Conservation (phyloP, 78 protist species). For the Dictyostelium intermedium region DNA sequence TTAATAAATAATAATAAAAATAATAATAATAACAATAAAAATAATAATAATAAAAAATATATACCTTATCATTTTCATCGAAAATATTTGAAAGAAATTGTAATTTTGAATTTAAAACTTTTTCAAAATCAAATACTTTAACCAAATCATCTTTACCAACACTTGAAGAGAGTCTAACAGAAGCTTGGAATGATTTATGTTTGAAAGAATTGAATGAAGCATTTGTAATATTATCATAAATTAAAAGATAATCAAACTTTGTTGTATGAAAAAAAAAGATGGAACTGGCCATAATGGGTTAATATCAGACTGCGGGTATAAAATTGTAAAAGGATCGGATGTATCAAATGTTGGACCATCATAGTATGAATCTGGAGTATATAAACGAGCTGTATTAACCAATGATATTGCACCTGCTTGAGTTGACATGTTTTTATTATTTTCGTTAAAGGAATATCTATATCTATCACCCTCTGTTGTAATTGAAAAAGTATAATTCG, state of each 20-base stretch:
- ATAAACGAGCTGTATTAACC: background rate
- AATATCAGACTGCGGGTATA: slow-evolving; percentile 1
- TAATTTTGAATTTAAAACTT: background rate
- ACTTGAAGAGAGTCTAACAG: slow-evolving; percentile 16
- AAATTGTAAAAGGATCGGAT: background rate
- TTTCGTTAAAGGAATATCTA: background rate
- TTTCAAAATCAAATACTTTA: background rate
- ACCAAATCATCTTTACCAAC: background rate
- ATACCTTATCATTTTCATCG: background rate
- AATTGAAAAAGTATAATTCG: slow-evolving; percentile 12
- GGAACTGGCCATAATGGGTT: slow-evolving; percentile 61
- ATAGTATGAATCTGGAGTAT: background rate
- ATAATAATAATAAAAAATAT: background rate
- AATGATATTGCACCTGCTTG: background rate
- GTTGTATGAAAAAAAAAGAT: background rate
- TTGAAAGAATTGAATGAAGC: background rate
- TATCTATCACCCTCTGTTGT: background rate
- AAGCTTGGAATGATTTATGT: slow-evolving; percentile 1
- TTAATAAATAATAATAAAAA: background rate
- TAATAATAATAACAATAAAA: background rate
- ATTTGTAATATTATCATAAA: background rate
- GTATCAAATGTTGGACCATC: background rate
- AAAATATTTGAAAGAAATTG: background rate
- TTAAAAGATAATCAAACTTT: background rate
- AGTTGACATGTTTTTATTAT: background rate